These are phyloP conservation scores for Penicillium canariense DNA, from an alignment of 495 filamentous ascomycete genomes.

Conservation along the genomic window DNA sequence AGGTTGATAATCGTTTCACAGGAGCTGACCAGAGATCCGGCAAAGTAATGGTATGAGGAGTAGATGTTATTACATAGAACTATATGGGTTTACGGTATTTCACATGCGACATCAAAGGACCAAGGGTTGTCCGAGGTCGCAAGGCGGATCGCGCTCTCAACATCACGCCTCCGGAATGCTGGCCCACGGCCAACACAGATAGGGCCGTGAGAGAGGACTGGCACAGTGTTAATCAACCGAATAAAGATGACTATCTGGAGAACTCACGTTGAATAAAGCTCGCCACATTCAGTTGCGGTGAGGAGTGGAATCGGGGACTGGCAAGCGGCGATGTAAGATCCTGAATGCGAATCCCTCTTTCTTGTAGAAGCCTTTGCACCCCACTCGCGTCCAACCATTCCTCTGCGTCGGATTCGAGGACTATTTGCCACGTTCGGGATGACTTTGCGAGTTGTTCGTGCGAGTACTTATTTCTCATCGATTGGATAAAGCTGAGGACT, in stretches of 20 bases:
- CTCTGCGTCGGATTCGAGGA: conserved; percentile 18
- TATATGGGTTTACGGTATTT: not conserved
- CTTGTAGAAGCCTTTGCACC: conserved; percentile 26
- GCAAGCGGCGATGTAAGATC: conserved; percentile 9
- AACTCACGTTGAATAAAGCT: conserved; percentile 29
- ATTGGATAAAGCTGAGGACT: conserved; percentile 17
- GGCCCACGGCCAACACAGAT: conserved; percentile 35
- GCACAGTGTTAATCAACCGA: conserved; percentile 11
- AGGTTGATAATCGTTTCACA: no score
- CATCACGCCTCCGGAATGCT: conserved; percentile 24
- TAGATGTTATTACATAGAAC: not conserved
- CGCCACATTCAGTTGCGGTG: conserved; percentile 18
- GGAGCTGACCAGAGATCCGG: no score
- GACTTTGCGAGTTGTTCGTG: conserved; percentile 15
- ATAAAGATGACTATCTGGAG: not conserved
- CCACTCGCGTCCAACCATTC: conserved; percentile 33
- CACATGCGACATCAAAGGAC: not conserved
- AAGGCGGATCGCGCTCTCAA: conserved; percentile 27
- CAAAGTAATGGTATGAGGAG: not conserved
- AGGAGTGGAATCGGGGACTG: conserved; percentile 9
- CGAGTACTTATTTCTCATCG: conserved; percentile 14
- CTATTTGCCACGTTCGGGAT: conserved; percentile 24
- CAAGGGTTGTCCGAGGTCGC: conserved; percentile 25
- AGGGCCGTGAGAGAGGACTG: conserved; percentile 20
- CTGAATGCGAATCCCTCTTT: conserved; percentile 19